These are phyloP conservation scores for Roridomyces roridus DNA, from an alignment of 768 basidiomycete species.

Conservation along the genomic window DNA sequence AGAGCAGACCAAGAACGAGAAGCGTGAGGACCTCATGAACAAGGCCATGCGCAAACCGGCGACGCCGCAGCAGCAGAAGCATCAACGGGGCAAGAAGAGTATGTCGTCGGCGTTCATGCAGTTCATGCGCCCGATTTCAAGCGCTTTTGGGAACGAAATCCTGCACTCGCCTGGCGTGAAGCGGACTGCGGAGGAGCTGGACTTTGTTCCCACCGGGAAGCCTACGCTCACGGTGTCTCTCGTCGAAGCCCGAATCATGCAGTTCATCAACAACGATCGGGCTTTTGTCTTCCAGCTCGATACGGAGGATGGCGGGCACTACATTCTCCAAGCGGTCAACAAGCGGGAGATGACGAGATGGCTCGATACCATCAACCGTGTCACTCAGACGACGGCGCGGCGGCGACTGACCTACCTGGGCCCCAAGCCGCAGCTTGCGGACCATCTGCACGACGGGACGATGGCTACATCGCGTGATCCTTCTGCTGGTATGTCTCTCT, in stretches of 20 bases:
- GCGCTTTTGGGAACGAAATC: conserved; percentile 76
- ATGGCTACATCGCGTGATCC: conserved; percentile 70
- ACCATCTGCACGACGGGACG: conserved; percentile 72
- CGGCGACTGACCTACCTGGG: conserved; percentile 83
- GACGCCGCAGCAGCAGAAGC: conserved; percentile 60
- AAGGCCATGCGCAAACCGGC: conserved; percentile 73
- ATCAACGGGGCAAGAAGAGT: conserved; percentile 88
- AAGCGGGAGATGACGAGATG: conserved; percentile 77
- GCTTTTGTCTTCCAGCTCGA: conserved; percentile 85
- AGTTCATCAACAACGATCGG: conserved; percentile 79
- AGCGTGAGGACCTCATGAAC: conserved; percentile 76
- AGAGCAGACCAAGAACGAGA: conserved; percentile 76
- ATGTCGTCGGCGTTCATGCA: conserved; percentile 83
- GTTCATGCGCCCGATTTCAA: conserved; percentile 89
- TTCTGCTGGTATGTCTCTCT: conserved; percentile 62
- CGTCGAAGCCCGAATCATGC: conserved; percentile 71
- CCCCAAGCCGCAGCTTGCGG: conserved; percentile 75
- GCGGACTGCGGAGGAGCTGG: conserved; percentile 74
- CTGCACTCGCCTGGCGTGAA: conserved; percentile 49
- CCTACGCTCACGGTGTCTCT: conserved; percentile 78
- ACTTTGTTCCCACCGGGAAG: conserved; percentile 75
- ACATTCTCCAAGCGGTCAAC: conserved; percentile 75
- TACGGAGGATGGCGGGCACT: conserved; percentile 88
- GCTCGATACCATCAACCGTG: conserved; percentile 75
- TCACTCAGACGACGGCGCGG: conserved; percentile 77